Evolutionary conservation across 108 stramenopile species (phyloP).

Genomic region (Skeletonema costatum): DNA sequence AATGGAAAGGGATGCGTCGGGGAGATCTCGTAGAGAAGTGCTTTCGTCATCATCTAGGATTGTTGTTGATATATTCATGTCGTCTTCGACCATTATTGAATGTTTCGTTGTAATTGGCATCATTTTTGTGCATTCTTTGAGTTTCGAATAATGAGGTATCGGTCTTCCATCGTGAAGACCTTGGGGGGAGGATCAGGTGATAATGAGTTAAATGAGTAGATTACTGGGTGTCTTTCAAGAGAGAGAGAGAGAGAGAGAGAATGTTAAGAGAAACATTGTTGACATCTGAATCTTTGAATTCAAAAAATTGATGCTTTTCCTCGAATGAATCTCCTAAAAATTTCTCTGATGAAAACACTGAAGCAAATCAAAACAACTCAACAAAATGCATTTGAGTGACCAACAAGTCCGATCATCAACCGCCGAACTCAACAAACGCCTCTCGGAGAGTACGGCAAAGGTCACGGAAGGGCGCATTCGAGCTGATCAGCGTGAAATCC

Average conservation of each 20-base stretch:
- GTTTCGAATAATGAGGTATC: not conserved
- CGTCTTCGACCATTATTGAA: no score
- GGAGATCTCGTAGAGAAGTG: not conserved
- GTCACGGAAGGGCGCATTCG: slow-evolving; percentile 8
- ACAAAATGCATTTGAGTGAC: slow-evolving; percentile 4
- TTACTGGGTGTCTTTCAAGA: no score
- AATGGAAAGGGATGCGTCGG: not conserved
- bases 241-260: no score
- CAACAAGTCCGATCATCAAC: slow-evolving; percentile 21
- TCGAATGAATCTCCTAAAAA: no score
- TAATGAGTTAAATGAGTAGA: no score
- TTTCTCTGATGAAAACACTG: not conserved
- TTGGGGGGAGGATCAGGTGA: no score
- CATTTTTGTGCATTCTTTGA: not conserved
- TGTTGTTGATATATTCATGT: not conserved
- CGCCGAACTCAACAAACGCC: slow-evolving; percentile 13
- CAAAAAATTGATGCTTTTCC: no score
- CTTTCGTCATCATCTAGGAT: not conserved
- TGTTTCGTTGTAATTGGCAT: not conserved
- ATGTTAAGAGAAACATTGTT: no score
- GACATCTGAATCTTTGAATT: no score
- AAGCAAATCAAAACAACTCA: not conserved
- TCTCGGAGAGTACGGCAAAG: slow-evolving; percentile 10
- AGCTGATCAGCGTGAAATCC: slow-evolving; percentile 26
- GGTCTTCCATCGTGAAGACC: not conserved